These are phyloP conservation scores for Arthrinium puccinioides DNA, from an alignment of 2,329 filamentous ascomycete species.

Conservation along the genomic window DNA sequence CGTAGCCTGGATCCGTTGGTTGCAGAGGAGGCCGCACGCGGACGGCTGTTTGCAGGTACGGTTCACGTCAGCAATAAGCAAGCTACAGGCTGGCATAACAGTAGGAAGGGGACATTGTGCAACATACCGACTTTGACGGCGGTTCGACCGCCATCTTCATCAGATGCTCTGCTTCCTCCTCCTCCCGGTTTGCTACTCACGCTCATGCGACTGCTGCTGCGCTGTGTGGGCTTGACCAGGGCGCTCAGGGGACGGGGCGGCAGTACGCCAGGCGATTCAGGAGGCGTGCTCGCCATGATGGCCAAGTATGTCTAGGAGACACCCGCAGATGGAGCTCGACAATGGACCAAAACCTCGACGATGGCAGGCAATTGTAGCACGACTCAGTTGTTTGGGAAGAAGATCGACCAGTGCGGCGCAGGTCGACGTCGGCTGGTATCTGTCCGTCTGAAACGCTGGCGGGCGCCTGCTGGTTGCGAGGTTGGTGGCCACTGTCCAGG, in stretches of 20 bases:
- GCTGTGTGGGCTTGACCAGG: conserved; percentile 63
- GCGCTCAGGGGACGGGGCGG: conserved; percentile 75
- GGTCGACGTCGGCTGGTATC: no score
- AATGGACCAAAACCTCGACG: neutral
- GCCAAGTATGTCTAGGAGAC: neutral
- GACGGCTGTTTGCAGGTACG: conserved; percentile 58
- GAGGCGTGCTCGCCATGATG: conserved; percentile 62
- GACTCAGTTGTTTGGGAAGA: neutral
- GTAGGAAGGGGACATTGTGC: neutral
- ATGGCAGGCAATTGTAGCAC: neutral
- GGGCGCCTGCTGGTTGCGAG: no score
- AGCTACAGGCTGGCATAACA: neutral
- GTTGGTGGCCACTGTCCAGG: no score
- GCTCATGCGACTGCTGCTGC: conserved; percentile 82
- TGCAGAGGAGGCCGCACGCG: conserved; percentile 84
- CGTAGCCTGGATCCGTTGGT: conserved; percentile 80
- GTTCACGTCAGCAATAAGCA: neutral
- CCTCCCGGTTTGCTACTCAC: conserved; percentile 68
- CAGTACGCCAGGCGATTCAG: conserved; percentile 51
- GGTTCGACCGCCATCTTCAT: conserved; percentile 76
- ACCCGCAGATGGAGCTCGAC: neutral
- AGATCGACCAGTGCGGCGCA: neutral
- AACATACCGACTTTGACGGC: conserved; percentile 93
- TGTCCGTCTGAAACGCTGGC: no score
- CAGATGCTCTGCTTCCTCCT: conserved; percentile 76